phyloP scores from a whole-genome alignment of 225 moss, liverwort and hornwort genomes.

The Physcomitrellopsis africana region DNA sequence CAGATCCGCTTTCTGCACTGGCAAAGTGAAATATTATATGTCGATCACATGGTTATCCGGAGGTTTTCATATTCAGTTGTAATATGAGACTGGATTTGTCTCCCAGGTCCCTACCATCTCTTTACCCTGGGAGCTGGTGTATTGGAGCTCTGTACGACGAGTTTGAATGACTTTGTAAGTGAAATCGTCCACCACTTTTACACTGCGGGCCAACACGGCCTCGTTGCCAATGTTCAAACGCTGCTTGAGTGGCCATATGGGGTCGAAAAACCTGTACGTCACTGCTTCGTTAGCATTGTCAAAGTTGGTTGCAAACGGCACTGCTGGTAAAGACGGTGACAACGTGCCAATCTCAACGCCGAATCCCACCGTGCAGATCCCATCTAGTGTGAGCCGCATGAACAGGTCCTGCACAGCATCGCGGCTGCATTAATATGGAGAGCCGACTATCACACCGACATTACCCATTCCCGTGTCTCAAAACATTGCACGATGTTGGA shows the following conservation, averaged over 20 bases:
- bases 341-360: constrained; percentile 44
- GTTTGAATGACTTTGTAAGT: constrained; percentile 46
- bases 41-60: no score
- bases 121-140: constrained; percentile 27
- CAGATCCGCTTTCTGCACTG: constrained; percentile 49
- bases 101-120: constrained; percentile 25
- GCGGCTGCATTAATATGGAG: background rate
- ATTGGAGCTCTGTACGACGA: constrained; percentile 29
- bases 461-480: no score
- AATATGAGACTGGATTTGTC: no score
- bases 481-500: background rate
- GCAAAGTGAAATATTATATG: no score
- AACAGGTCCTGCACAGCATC: constrained; percentile 42
- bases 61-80: no score
- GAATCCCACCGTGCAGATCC: constrained; percentile 55
- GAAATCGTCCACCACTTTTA: constrained; percentile 52
- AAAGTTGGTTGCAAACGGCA: constrained; percentile 47
- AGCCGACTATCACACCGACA: no score
- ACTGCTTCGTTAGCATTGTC: constrained; percentile 46
- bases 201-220: constrained; percentile 22
- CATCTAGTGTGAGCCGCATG: constrained; percentile 56
- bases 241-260: constrained; percentile 46
- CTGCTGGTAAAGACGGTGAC: constrained; percentile 40
- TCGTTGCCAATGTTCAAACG: constrained; percentile 40
- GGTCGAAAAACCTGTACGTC: constrained; percentile 44